Conservation (phyloP, 371 early-diverging fungal genomes). For the Lichtheimia hyalospora region DNA sequence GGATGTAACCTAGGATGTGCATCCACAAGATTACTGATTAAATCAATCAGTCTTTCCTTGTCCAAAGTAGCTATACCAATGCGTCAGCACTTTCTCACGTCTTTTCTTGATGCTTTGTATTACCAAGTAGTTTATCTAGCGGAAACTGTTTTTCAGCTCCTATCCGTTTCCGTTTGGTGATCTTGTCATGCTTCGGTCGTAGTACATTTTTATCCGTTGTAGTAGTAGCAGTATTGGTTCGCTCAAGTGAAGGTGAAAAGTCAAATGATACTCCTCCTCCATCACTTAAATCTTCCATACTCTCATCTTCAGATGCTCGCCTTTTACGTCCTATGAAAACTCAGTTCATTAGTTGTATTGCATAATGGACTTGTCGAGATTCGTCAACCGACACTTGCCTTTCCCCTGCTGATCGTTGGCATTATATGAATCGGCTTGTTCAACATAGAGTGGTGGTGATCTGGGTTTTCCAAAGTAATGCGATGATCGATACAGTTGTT, state of each 20-base stretch:
- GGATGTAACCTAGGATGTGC: slow-evolving; percentile 17
- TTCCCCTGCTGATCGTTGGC: not conserved
- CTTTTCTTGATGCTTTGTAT: not conserved
- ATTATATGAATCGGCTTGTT: not conserved
- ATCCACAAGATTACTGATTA: slow-evolving; percentile 19
- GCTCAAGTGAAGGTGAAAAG: slow-evolving; percentile 1
- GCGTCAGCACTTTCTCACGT: not conserved
- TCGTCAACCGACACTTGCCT: slow-evolving; percentile 2
- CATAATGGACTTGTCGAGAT: not conserved
- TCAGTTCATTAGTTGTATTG: not conserved
- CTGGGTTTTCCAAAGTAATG: slow-evolving; percentile 16
- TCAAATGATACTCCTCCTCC: not conserved
- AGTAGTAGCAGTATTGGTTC: not conserved
- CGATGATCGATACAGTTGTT: slow-evolving; percentile 11
- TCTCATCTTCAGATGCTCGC: slow-evolving; percentile 16
- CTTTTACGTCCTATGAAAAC: slow-evolving; percentile 11
- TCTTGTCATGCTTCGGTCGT: slow-evolving; percentile 9
- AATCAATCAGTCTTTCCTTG: slow-evolving; percentile 22
- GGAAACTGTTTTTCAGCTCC: slow-evolving; percentile 20
- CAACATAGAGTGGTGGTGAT: slow-evolving; percentile 3
- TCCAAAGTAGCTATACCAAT: slow-evolving; percentile 15
- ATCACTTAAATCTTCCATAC: slow-evolving; percentile 6
- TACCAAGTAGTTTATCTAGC: slow-evolving; percentile 17
- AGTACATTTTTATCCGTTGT: not conserved
- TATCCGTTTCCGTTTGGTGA: slow-evolving; percentile 12